phyloP scores from a whole-genome alignment of 495 filamentous ascomycete genomes.

The Parmelia sp. region DNA sequence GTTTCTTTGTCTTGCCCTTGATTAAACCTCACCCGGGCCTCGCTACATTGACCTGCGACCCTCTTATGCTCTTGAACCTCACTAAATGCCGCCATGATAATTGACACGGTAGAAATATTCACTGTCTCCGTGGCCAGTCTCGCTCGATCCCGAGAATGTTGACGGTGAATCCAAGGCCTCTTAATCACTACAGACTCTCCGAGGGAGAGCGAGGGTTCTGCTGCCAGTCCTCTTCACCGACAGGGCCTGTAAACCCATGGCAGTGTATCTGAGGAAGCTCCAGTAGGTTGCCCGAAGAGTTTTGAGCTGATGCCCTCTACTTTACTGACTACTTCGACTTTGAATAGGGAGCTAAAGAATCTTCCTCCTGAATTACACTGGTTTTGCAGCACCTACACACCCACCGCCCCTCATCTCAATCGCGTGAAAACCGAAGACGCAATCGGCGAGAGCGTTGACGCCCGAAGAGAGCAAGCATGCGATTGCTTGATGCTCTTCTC shows the following conservation, averaged over 20 bases:
- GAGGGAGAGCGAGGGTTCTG: background rate
- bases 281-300: conserved; percentile 14
- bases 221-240: background rate
- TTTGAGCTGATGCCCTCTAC: too few relatives aligned
- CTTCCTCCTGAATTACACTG: conserved; percentile 25
- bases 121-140: background rate
- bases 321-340: conserved; percentile 5
- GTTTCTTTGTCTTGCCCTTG: background rate
- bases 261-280: conserved; percentile 23
- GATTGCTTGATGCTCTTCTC: conserved; percentile 62
- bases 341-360: conserved; percentile 17
- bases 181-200: background rate
- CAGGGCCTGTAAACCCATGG: conserved; percentile 12
- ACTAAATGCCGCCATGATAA: background rate
- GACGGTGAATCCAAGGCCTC: background rate
- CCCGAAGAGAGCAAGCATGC: conserved; percentile 51
- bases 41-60: background rate
- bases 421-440: conserved; percentile 9
- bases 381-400: conserved; percentile 20
- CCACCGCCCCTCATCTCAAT: background rate
- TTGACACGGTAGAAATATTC: background rate
- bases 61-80: background rate
- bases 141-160: background rate
- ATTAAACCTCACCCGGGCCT: background rate
- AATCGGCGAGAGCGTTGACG: conserved; percentile 42